Evolutionary conservation across 306 rosid species (phyloP).

Genomic region (Mimosa bimucronata): DNA sequence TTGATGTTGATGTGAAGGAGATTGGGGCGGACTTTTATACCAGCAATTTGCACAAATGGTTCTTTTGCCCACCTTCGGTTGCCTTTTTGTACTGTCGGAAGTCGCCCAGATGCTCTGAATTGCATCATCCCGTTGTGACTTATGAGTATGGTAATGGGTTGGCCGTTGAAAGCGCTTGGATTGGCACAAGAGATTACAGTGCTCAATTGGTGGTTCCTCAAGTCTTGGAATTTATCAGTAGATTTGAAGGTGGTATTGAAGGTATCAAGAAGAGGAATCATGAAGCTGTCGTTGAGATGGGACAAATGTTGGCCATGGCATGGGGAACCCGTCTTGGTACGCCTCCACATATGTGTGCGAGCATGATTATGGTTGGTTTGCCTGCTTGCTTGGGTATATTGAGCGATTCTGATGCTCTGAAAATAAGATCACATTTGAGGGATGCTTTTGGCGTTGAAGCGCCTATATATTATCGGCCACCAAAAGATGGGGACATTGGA

Average conservation of each 20-base stretch:
- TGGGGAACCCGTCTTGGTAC: slow-evolving; percentile 92
- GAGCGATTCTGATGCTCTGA: slow-evolving; percentile 66
- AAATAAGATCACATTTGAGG: slow-evolving; percentile 72
- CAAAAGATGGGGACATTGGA: slow-evolving; percentile 61
- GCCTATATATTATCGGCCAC: slow-evolving; percentile 73
- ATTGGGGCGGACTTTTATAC: slow-evolving; percentile 98
- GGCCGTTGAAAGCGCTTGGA: slow-evolving; percentile 95
- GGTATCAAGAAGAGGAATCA: slow-evolving; percentile 94
- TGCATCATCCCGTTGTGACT: slow-evolving; percentile 97
- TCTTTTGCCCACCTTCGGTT: slow-evolving; percentile 92
- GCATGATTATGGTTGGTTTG: slow-evolving; percentile 93
- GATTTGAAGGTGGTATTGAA: slow-evolving; percentile 91
- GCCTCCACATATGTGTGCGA: slow-evolving; percentile 82
- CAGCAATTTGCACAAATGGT: slow-evolving; percentile 95
- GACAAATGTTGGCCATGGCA: slow-evolving; percentile 69
- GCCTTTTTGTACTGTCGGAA: slow-evolving; percentile 74
- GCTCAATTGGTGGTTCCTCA: slow-evolving; percentile 85
- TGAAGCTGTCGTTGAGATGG: slow-evolving; percentile 85
- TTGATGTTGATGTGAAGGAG: slow-evolving; percentile 79
- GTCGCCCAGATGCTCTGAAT: slow-evolving; percentile 45
- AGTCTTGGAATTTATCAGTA: slow-evolving; percentile 67
- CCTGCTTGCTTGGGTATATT: slow-evolving; percentile 74
- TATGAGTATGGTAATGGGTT: slow-evolving; percentile 96
- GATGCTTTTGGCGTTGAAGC: slow-evolving; percentile 80
- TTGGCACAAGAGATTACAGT: slow-evolving; percentile 97